Evolutionary conservation across 148 eudicot species (phyloP).

Genomic region (Simmondsia chinensis): DNA sequence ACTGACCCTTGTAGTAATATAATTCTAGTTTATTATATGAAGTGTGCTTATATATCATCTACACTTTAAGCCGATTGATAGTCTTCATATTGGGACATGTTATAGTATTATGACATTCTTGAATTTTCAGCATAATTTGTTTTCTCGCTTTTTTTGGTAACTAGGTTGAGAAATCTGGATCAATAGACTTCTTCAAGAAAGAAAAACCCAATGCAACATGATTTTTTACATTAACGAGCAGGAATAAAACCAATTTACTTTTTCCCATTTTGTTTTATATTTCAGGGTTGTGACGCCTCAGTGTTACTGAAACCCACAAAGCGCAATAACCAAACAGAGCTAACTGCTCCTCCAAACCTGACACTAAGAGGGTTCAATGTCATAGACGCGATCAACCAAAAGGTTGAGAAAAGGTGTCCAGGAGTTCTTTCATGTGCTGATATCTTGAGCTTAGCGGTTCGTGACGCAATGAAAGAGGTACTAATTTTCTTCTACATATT

Average conservation of each 20-base stretch:
- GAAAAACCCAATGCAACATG: no score
- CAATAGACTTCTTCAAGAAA: no score
- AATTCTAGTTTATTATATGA: no score
- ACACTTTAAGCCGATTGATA: no score
- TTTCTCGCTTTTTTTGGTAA: no score
- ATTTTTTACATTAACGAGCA: no score
- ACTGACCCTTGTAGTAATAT: no score
- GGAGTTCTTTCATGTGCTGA: constrained; percentile 49
- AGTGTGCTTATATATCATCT: no score
- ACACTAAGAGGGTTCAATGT: constrained; percentile 35
- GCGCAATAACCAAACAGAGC: constrained; percentile 28
- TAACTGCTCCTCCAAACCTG: constrained; percentile 26
- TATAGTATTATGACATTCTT: no score
- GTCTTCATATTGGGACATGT: no score
- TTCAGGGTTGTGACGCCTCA: constrained; percentile 60
- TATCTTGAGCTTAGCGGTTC: constrained; percentile 32
- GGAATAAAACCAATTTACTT: neutral
- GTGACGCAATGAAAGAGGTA: constrained; percentile 29
- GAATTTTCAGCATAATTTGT: no score
- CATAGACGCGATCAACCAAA: constrained; percentile 29
- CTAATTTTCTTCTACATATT: neutral
- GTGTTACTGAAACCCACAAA: constrained; percentile 33
- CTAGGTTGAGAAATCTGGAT: no score
- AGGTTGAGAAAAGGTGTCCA: constrained; percentile 29
- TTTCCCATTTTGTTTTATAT: neutral